Evolutionary conservation across 345 rosid species (phyloP), one percentile per base, ranked within the genome.

Genomic region (Populus tremula): DNA sequence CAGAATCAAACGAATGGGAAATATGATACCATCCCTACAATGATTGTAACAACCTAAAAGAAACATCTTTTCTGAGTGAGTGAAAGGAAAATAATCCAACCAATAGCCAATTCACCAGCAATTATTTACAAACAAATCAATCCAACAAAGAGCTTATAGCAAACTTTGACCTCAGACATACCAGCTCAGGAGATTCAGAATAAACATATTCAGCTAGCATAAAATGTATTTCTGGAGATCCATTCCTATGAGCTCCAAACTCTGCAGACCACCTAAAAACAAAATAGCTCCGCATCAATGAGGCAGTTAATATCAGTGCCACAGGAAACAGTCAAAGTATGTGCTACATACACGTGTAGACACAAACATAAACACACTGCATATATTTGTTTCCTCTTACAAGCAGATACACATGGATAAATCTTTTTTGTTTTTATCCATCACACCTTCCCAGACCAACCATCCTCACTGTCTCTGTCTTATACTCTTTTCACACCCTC

Each of bases 151-250:
- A 72, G 16, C 25, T 56, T n/a, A 59, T 53, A n/a, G 6, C 25
- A 12, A 31, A 68, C 72, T 36, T 73, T 78, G 64, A 49, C 29
- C 67, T 80, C 73, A 79, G 69, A 83, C 92, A 43, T 89, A 96
- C 99, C 89, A 88, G 85, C 79, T 96, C 99, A 69, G 97, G 97
- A 72, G 90, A 93, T 84, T 96, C 92, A 8, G 97, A 90, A 84
- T 89, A 93, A 69, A 95, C 50, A 81, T 92, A 95, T 82, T 93
- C 99, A 11, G 90, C 99, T 59, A 93, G 87, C 97, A 93, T 93
- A 67, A 80, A 80, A 85, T 96, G 98, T 77, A 96, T 63, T 77
- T 91, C 86, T 20, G 97, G 97, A 27, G 90, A 82, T 76, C 98
- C 98, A 79, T 63, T 81, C 80, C 76, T 87, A 82, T 83, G 85